These are phyloP conservation scores for Tetrapisispora arboricola DNA, from an alignment of 805 yeast genomes.

Conservation along the genomic window DNA sequence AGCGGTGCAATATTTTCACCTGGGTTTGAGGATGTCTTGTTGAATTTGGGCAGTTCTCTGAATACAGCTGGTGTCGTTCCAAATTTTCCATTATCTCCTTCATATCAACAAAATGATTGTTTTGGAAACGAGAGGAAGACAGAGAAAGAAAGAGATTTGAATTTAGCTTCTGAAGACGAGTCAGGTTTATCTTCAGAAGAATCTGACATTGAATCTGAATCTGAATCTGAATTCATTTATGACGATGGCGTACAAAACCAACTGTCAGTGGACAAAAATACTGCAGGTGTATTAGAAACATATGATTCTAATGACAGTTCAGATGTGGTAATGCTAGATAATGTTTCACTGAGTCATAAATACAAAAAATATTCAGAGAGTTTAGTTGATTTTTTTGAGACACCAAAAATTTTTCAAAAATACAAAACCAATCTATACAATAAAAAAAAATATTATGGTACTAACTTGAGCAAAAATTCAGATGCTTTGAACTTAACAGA, in stretches of 20 bases:
- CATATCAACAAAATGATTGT: background rate
- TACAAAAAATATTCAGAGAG: slow-evolving; percentile 2
- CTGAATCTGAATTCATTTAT: background rate
- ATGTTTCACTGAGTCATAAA: background rate
- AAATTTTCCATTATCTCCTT: background rate
- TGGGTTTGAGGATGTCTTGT: slow-evolving; percentile 3
- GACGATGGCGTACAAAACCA: no score
- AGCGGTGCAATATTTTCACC: slow-evolving; percentile 1
- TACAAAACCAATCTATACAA: background rate
- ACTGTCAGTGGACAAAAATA: no score
- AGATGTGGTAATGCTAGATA: background rate
- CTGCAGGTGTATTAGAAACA: background rate
- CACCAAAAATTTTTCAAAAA: slow-evolving; percentile 11
- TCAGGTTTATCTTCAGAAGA: no score
- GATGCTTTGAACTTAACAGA: background rate
- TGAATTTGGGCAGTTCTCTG: slow-evolving; percentile 1
- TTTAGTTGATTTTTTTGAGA: slow-evolving; percentile 4
- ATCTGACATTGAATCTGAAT: no score
- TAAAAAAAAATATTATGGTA: background rate
- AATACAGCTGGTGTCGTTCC: background rate
- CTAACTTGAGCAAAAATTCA: background rate
- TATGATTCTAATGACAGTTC: background rate
- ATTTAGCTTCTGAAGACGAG: background rate
- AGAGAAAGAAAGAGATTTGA: background rate
- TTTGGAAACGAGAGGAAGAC: background rate